Evolutionary conservation across 2,329 filamentous ascomycete species (phyloP), one percentile per base, ranked within the genome.

Genomic region (Colletotrichum sp.): DNA sequence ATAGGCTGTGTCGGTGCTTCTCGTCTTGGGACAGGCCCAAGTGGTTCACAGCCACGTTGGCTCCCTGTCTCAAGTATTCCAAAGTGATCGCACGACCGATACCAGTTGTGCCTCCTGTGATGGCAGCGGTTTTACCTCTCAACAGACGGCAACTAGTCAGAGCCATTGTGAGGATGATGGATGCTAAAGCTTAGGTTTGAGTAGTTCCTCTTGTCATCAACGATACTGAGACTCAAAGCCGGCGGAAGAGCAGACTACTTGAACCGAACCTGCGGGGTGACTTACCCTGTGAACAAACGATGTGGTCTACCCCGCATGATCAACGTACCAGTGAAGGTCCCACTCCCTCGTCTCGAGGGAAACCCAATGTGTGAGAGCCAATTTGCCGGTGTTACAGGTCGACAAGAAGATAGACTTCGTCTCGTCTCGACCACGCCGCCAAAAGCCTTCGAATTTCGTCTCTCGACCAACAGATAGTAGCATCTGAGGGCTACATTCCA

Each of bases 21-120:
- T 80, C 71, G 65, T 85, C 83, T 12, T 81, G 79, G 6, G 76
- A 63, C 4, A 85, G 82, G 52, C 89, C 90, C 3, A 92, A 87
- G 78, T 93, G 90, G 81, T 93, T 94, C 67, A 94, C 88, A 21
- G 90, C 89, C 34, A 94, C 91, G 78, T 88, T 89, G 61, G 92
- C 92, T 78, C 93, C 93, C 76, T 94, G 92, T 18, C 86, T 85
- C 66, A 93, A 84, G 79, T 93, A 94, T 77, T 91, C 90, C n/a
- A 94, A 85, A 13, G 91, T 91, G 61, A 94, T 94, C 36, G 92
- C 93, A 81, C 92, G 87, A 30, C 93, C 93, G 77, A 94, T 94
- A 30, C 92, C 92, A 5, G 92, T 94, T 12, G 91, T 88, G 39
- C 91, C 92, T 72, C 92, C 92, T 3, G 93, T 94, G 75, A 94